These are phyloP conservation scores for Rhododendron griersonianum DNA, from an alignment of 148 eudicot genomes.

Conservation along the genomic window DNA sequence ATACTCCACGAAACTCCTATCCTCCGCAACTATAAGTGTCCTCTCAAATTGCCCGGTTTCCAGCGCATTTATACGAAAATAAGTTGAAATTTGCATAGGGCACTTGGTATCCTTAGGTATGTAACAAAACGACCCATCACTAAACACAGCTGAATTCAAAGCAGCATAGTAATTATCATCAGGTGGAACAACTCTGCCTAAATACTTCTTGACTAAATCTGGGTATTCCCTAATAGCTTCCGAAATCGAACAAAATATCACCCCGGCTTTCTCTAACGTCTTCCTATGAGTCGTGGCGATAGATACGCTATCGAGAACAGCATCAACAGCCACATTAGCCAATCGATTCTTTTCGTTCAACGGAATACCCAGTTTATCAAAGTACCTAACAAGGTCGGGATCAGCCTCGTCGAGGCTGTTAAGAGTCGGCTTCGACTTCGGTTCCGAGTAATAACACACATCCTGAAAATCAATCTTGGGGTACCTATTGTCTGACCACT, in stretches of 20 bases:
- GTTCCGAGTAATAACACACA: conserved; percentile 78
- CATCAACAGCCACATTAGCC: conserved; percentile 89
- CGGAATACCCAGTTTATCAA: conserved; percentile 72
- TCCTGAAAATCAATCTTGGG: conserved; percentile 64
- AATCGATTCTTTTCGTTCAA: conserved; percentile 68
- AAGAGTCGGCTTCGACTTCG: conserved; percentile 75
- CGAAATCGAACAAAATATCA: conserved; percentile 88
- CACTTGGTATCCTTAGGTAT: conserved; percentile 71
- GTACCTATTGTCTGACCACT: conserved; percentile 88
- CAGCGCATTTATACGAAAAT: conserved; percentile 86
- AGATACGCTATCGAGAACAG: conserved; percentile 88
- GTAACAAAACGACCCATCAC: conserved; percentile 95
- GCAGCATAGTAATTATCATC: conserved; percentile 91
- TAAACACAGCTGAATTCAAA: conserved; percentile 88
- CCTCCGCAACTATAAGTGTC: conserved; percentile 87
- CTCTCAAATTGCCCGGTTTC: conserved; percentile 96
- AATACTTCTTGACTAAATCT: conserved; percentile 65
- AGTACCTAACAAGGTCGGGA: conserved; percentile 79
- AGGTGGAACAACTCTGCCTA: conserved; percentile 71
- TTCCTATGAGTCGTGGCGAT: conserved; percentile 87
- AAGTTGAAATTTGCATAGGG: conserved; percentile 95
- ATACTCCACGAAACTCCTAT: conserved; percentile 87
- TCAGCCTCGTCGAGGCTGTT: conserved; percentile 91
- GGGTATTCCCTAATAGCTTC: conserved; percentile 89
- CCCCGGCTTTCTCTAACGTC: conserved; percentile 68